These are phyloP conservation scores for Sphaerulina vaccinii DNA, from an alignment of 2,329 filamentous ascomycete species.

Conservation along the genomic window DNA sequence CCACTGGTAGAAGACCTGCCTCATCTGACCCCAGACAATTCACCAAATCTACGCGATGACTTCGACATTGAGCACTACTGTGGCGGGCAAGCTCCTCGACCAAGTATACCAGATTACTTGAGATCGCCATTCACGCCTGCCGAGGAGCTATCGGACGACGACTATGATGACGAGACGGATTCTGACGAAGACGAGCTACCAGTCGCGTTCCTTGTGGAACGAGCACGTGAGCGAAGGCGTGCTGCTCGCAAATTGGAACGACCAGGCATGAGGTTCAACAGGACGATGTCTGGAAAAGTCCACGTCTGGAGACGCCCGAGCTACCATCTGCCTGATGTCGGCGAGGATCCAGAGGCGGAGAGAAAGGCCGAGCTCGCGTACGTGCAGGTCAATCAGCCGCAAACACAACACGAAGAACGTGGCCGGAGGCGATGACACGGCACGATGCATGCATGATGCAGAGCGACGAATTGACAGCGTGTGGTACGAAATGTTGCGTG, in stretches of 20 bases:
- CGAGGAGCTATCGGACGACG: constrained; percentile 22
- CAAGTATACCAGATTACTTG: constrained; percentile 27
- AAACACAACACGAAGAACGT: constrained; percentile 3
- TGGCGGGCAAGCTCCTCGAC: constrained; percentile 9
- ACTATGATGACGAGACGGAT: constrained; percentile 24
- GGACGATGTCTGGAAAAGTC: constrained; percentile 35
- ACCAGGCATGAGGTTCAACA: constrained; percentile 31
- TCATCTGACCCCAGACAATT: constrained; percentile 35
- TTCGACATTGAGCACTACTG: constrained; percentile 30
- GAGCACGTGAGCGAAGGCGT: constrained; percentile 21
- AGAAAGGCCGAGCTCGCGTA: constrained; percentile 24
- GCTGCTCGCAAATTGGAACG: constrained; percentile 27
- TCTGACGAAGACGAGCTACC: constrained; percentile 30
- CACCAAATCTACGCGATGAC: constrained; percentile 33
- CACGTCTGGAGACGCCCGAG: constrained; percentile 36
- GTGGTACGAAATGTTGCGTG: neutral
- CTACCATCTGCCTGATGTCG: constrained; percentile 30
- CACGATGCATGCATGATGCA: constrained; percentile 4
- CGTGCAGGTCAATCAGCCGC: constrained; percentile 12
- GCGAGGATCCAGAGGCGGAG: constrained; percentile 33
- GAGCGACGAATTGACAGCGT: neutral
- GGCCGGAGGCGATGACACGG: constrained; percentile 10
- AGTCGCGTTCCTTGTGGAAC: constrained; percentile 30
- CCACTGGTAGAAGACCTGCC: constrained; percentile 30
- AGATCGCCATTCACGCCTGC: constrained; percentile 21